Evolutionary conservation across 768 basidiomycete genomes (phyloP), one percentile per base, ranked within the genome.

Genomic region (Boletus edulis): DNA sequence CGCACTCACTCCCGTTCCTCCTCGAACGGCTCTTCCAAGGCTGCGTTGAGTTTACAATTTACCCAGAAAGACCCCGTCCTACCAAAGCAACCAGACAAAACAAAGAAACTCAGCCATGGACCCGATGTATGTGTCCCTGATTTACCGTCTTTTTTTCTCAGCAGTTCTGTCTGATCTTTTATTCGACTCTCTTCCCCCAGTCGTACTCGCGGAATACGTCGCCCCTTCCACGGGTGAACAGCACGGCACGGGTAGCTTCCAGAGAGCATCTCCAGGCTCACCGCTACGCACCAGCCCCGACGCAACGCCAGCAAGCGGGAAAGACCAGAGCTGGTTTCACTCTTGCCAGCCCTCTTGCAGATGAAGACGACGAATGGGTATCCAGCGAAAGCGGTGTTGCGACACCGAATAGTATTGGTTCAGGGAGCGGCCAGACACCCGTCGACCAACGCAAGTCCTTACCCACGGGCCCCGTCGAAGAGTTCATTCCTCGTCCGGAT

Each of bases 331-430:
- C 73, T 22, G 85, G 81, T 5, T 88, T 89, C 63, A 80, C 81
- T 13, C 76, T 87, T 53, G 75, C 84, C 10, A 79, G 76, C 48
- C 73, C 79, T 31, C 73, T 71, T 39, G 77, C 70, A 24, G 78
- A 75, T 38, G 78, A 75, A 13, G 86, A 87, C 12, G 86, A 88
- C 52, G 89, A 83, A 53, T 90, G 87, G 87, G 78, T 87, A 1
- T 90, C 88, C 27, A 88, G 84, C 66, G 87, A 87, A 69, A 89
- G 87, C 62, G 88, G 86, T 8, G 85, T 81, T 0, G 86, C 74
- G 1, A 90, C 88, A 2, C 89, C 88, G 5, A 79, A 78, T 60
- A 72, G 76, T 13, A 56, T 72, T 47, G 76, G 75, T 38, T 80
- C 81, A 1, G 78, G 79, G 47, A 76, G 75, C 18, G 74, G 52